These are phyloP conservation scores for Saprolegnia parasitica DNA, from an alignment of 352 stramenopile species.

Conservation along the genomic window DNA sequence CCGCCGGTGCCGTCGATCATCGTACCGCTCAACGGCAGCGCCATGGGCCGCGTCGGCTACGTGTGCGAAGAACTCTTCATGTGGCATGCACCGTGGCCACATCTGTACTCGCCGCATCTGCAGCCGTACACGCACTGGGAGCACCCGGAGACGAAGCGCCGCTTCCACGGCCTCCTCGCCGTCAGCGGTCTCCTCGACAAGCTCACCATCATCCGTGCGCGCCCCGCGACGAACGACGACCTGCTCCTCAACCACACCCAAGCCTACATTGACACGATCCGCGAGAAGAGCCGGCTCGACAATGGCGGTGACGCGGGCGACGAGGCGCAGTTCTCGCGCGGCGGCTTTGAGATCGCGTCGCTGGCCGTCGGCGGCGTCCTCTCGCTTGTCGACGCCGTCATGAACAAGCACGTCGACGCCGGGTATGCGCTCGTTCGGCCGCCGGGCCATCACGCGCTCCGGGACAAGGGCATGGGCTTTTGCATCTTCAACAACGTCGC, in stretches of 20 bases:
- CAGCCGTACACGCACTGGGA: slow-evolving; percentile 77
- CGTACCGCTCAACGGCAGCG: neutral
- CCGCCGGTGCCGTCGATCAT: slow-evolving; percentile 1
- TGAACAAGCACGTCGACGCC: slow-evolving; percentile 37
- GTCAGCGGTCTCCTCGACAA: slow-evolving; percentile 59
- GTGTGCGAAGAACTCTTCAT: slow-evolving; percentile 80
- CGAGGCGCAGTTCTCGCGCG: slow-evolving; percentile 64
- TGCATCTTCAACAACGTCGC: slow-evolving; percentile 71
- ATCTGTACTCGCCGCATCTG: slow-evolving; percentile 46
- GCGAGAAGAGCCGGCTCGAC: slow-evolving; percentile 43
- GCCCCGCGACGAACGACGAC: slow-evolving; percentile 41
- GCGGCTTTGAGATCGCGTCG: slow-evolving; percentile 64
- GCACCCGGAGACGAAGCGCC: slow-evolving; percentile 69
- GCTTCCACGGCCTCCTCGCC: slow-evolving; percentile 70
- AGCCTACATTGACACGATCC: slow-evolving; percentile 50
- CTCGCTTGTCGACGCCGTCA: slow-evolving; percentile 51
- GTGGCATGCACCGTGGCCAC: slow-evolving; percentile 62
- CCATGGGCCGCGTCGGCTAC: slow-evolving; percentile 46
- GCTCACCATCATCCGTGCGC: slow-evolving; percentile 38
- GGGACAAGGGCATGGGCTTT: slow-evolving; percentile 58
- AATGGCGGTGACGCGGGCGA: slow-evolving; percentile 69
- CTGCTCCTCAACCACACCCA: slow-evolving; percentile 54
- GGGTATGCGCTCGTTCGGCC: slow-evolving; percentile 65
- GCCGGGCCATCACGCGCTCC: slow-evolving; percentile 64
- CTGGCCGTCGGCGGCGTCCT: slow-evolving; percentile 68